These are phyloP conservation scores for Picochlorum sp. DNA, from an alignment of 139 green algal genomes.

Conservation along the genomic window DNA sequence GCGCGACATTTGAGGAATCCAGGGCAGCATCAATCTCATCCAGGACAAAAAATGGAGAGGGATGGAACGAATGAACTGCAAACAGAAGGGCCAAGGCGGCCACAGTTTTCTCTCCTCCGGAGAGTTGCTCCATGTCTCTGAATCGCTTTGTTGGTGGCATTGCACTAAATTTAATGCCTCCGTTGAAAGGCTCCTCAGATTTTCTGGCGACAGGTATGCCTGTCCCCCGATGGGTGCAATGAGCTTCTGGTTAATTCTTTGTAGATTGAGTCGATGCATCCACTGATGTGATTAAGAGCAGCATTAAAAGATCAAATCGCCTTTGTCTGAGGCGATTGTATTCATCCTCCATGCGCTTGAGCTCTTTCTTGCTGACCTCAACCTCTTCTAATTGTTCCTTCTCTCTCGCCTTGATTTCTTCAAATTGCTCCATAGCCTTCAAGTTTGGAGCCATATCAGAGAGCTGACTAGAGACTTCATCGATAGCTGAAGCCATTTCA, in stretches of 20 bases:
- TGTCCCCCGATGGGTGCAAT: constrained; percentile 62
- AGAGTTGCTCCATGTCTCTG: constrained; percentile 96
- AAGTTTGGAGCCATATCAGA: constrained; percentile 66
- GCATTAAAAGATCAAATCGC: constrained; percentile 69
- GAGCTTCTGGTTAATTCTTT: constrained; percentile 70
- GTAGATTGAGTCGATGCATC: constrained; percentile 87
- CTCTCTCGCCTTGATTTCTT: constrained; percentile 69
- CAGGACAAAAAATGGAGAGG: constrained; percentile 95
- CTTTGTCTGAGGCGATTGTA: constrained; percentile 62
- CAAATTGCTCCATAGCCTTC: constrained; percentile 91
- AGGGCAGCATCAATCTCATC: constrained; percentile 93
- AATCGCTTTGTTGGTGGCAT: constrained; percentile 96
- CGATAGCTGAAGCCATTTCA: constrained; percentile 29
- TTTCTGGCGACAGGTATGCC: constrained; percentile 82
- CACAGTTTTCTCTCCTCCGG: constrained; percentile 81
- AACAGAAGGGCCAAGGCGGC: constrained; percentile 94
- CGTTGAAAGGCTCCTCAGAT: constrained; percentile 78
- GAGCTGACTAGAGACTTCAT: constrained; percentile 39
- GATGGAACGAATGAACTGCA: constrained; percentile 86
- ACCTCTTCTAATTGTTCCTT: constrained; percentile 57
- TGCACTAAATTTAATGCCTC: constrained; percentile 86
- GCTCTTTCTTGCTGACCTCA: constrained; percentile 51
- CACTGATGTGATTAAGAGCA: constrained; percentile 77
- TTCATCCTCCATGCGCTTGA: constrained; percentile 23
- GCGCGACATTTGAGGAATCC: constrained; percentile 89